phyloP scores from a whole-genome alignment of 371 early-diverging fungal species.

The Blyttiomyces sp. region DNA sequence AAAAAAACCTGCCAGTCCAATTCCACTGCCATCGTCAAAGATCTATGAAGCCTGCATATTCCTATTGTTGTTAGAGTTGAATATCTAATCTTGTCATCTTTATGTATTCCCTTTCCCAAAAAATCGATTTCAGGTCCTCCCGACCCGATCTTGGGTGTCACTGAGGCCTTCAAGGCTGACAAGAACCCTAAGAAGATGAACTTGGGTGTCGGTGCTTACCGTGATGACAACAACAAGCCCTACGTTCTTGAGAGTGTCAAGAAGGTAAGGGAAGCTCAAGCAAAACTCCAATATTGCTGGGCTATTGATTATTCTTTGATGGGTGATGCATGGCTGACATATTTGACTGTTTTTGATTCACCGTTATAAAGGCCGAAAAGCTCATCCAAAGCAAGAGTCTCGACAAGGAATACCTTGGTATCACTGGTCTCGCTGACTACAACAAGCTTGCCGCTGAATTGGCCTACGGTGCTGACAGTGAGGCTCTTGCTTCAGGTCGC shows the following conservation, averaged over 20 bases:
- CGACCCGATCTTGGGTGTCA: slow-evolving; percentile 91
- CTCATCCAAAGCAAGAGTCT: slow-evolving; percentile 60
- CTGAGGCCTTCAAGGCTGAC: slow-evolving; percentile 95
- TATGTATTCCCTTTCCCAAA: neutral
- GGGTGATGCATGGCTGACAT: too few relatives aligned
- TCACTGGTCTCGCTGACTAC: slow-evolving; percentile 87
- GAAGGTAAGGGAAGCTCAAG: slow-evolving; percentile 63
- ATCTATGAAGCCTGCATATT: neutral
- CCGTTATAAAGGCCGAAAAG: slow-evolving; percentile 81
- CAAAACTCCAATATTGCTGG: too few relatives aligned
- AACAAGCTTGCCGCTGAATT: slow-evolving; percentile 78
- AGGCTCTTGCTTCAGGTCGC: slow-evolving; percentile 67
- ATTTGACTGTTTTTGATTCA: too few relatives aligned
- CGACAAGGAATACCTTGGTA: slow-evolving; percentile 96
- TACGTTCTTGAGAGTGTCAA: slow-evolving; percentile 84
- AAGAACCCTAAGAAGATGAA: slow-evolving; percentile 90
- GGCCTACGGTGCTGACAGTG: slow-evolving; percentile 80
- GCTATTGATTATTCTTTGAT: too few relatives aligned
- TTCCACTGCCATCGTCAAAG: neutral
- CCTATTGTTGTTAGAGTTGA: neutral
- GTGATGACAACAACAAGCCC: slow-evolving; percentile 88
- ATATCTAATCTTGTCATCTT: neutral
- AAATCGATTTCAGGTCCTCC: slow-evolving; percentile 82
- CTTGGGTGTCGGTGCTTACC: slow-evolving; percentile 97
- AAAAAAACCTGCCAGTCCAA: neutral